Conservation (phyloP, 768 basidiomycete species). For the Lentinula detonsa region DNA sequence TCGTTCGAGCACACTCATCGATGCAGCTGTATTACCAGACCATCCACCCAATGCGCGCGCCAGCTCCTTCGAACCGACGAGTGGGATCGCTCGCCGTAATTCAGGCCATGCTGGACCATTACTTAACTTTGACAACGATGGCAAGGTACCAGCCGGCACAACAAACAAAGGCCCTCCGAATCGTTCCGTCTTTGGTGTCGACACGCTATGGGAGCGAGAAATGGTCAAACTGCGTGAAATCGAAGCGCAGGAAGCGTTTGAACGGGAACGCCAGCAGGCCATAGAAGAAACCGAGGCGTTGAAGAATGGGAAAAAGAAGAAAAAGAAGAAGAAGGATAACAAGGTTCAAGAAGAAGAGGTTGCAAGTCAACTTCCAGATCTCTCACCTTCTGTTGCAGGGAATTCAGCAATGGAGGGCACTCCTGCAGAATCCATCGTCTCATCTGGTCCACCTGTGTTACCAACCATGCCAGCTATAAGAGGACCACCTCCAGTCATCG, state of each 20-base stretch:
- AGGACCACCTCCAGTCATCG: constrained; percentile 34
- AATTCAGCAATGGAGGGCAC: constrained; percentile 9
- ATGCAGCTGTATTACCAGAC: constrained; percentile 52
- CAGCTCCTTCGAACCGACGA: constrained; percentile 36
- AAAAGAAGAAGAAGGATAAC: constrained; percentile 39
- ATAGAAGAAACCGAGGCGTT: constrained; percentile 42
- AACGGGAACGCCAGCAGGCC: constrained; percentile 26
- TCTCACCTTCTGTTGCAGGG: neutral
- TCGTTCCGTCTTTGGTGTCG: constrained; percentile 88
- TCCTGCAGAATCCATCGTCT: constrained; percentile 17
- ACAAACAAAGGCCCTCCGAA: constrained; percentile 30
- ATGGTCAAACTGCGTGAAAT: constrained; percentile 75
- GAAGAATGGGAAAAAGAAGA: constrained; percentile 38
- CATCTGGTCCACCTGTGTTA: constrained; percentile 36
- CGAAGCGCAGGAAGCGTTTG: constrained; percentile 61
- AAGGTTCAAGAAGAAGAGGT: constrained; percentile 7
- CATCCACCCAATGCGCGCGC: constrained; percentile 41
- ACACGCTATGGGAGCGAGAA: constrained; percentile 90
- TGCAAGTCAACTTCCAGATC: neutral
- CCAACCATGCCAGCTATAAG: constrained; percentile 35
- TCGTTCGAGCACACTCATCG: constrained; percentile 61
- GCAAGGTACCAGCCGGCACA: constrained; percentile 22
- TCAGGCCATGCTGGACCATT: constrained; percentile 59
- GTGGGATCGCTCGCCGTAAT: constrained; percentile 36
- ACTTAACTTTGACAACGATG: constrained; percentile 55